A percentile compares a stretch with the other conserved stretches of the same genome.
Evolutionary conservation across 2,329 filamentous ascomycete species (phyloP).

Genomic region (Hymenotorrendiella dingleyae): DNA sequence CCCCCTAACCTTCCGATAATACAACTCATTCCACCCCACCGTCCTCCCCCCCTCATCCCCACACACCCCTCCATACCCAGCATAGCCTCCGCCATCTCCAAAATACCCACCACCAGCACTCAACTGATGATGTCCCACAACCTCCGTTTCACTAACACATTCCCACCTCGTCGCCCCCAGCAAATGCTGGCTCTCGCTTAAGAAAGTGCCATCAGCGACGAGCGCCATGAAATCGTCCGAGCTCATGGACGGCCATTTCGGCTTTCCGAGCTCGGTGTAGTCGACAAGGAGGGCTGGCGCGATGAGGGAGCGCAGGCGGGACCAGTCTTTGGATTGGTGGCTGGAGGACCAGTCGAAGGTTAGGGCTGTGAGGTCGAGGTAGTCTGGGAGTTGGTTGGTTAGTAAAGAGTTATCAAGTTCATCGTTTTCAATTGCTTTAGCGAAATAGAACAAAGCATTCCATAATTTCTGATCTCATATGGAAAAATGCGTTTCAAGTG

Average conservation of each 20-base stretch:
- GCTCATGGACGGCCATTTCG: conserved; percentile 55
- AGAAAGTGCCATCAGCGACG: conserved; percentile 49
- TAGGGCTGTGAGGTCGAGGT: conserved; percentile 42
- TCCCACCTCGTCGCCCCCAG: conserved; percentile 55
- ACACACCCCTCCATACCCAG: too few species aligned
- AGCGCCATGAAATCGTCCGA: conserved; percentile 56
- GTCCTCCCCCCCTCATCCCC: too few species aligned
- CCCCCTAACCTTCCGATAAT: conserved; percentile 24
- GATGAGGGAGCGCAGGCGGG: conserved; percentile 19
- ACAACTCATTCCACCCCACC: conserved; percentile 25
- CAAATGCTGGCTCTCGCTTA: conserved; percentile 63
- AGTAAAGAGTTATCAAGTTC: too few species aligned
- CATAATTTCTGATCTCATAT: too few species aligned
- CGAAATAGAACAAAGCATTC: too few species aligned
- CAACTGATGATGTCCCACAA: conserved; percentile 41
- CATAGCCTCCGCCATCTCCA: conserved; percentile 16
- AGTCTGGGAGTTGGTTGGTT: conserved; percentile 33
- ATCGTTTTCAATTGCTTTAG: too few species aligned
- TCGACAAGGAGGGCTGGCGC: conserved; percentile 38
- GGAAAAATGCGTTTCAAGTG: too few species aligned
- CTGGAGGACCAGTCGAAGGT: conserved; percentile 59
- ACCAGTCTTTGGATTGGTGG: conserved; percentile 52
- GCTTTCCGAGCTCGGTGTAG: conserved; percentile 60
- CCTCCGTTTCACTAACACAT: conserved; percentile 50
- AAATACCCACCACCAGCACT: conserved; percentile 22